phyloP scores from a whole-genome alignment of 441 rosid genomes.

The Croton setiger region DNA sequence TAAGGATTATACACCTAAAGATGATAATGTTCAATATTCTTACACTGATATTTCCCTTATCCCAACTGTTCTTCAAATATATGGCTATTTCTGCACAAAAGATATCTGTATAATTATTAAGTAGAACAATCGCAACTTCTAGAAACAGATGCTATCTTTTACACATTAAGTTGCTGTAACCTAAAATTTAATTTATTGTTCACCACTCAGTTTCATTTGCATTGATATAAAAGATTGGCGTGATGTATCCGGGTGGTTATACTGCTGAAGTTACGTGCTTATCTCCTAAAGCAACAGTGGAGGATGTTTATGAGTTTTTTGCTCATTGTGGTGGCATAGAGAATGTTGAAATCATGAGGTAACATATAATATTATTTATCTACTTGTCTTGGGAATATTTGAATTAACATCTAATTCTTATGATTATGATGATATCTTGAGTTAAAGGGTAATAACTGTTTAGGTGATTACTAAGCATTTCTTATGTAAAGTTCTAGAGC shows the following conservation, averaged over 20 bases:
- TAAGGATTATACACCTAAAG: conserved; percentile 20
- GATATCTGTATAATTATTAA: conserved; percentile 18
- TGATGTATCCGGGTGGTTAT: conserved; percentile 73
- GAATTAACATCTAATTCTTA: too few species aligned
- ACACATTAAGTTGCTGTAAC: conserved; percentile 12
- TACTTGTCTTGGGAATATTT: background rate
- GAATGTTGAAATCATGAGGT: conserved; percentile 70
- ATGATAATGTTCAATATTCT: conserved; percentile 25
- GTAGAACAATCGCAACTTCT: conserved; percentile 18
- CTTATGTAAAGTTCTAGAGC: background rate
- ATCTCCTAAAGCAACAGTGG: conserved; percentile 63
- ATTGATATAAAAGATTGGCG: conserved; percentile 12
- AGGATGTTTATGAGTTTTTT: conserved; percentile 65
- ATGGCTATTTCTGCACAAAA: conserved; percentile 14
- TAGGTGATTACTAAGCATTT: background rate
- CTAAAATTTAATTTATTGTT: conserved; percentile 14
- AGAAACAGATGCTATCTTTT: conserved; percentile 10
- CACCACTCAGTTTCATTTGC: conserved; percentile 16
- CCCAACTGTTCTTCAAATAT: conserved; percentile 16
- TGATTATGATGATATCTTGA: background rate
- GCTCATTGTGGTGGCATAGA: conserved; percentile 65
- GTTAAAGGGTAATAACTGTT: background rate
- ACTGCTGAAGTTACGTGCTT: conserved; percentile 67
- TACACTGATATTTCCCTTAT: conserved; percentile 23
- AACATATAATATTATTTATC: conserved; percentile 5